Conservation (phyloP, 1,284 basidiomycete species). For the Leccinum colubrinum region DNA sequence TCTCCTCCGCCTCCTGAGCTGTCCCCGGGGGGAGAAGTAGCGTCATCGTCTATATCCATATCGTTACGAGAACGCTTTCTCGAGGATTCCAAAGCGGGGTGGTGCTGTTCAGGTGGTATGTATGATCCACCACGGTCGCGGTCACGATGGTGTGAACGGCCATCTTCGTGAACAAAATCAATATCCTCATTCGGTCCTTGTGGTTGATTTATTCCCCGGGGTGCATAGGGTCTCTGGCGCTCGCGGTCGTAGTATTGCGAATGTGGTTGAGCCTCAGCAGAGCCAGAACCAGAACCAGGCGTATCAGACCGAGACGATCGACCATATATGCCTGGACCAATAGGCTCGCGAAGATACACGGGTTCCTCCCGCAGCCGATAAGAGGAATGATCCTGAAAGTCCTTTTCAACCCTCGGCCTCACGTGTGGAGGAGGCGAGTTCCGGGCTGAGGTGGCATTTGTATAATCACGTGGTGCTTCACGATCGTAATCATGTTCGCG, state of each 20-base stretch:
- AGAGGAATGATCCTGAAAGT: slow-evolving; percentile 35
- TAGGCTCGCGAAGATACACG: slow-evolving; percentile 43
- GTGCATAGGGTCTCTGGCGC: slow-evolving; percentile 45
- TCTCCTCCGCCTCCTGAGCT: slow-evolving; percentile 34
- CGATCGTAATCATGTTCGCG: slow-evolving; percentile 47
- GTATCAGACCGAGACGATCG: slow-evolving; percentile 52
- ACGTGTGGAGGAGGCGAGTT: slow-evolving; percentile 42
- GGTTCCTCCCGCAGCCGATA: slow-evolving; percentile 46
- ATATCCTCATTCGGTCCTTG: slow-evolving; percentile 40
- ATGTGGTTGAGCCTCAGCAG: slow-evolving; percentile 44
- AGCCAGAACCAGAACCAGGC: slow-evolving; percentile 48
- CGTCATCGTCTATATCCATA: slow-evolving; percentile 56
- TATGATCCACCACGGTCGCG: slow-evolving; percentile 33
- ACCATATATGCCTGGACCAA: slow-evolving; percentile 33
- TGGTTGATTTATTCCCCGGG: slow-evolving; percentile 37
- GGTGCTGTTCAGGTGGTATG: slow-evolving; percentile 30
- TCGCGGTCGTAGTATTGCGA: slow-evolving; percentile 46
- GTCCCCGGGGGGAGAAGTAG: slow-evolving; percentile 36
- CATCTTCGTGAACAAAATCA: slow-evolving; percentile 51
- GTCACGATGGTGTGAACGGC: slow-evolving; percentile 37
- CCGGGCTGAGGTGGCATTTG: slow-evolving; percentile 20
- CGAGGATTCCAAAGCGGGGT: slow-evolving; percentile 33
- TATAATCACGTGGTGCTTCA: slow-evolving; percentile 34
- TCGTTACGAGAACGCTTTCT: slow-evolving; percentile 59
- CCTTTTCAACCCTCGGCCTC: slow-evolving; percentile 37